These are phyloP conservation scores for Irpex rosettiformis DNA, from an alignment of 1,284 basidiomycete genomes.

Conservation along the genomic window DNA sequence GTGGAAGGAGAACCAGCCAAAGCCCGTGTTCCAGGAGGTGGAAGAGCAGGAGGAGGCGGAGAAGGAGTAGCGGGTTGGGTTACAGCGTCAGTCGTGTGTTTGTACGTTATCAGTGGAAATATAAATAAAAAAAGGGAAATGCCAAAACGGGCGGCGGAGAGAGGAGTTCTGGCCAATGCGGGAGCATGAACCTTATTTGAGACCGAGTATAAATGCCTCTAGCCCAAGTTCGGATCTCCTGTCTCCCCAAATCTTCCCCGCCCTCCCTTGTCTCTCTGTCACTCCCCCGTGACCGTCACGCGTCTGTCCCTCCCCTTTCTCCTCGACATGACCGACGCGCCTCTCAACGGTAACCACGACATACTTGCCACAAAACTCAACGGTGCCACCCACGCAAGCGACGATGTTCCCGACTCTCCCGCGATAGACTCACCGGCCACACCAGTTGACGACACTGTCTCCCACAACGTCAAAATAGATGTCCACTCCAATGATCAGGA, in stretches of 20 bases:
- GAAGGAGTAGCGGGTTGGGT: conserved; percentile 22
- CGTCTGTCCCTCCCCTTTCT: conserved; percentile 22
- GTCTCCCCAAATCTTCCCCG: conserved; percentile 67
- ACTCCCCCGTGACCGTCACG: conserved; percentile 40
- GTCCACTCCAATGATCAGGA: conserved; percentile 50
- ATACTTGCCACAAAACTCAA: conserved; percentile 43
- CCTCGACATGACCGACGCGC: conserved; percentile 31
- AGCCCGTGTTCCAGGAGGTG: conserved; percentile 65
- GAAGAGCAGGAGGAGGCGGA: conserved; percentile 50
- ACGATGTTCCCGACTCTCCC: conserved; percentile 36
- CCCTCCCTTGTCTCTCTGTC: conserved; percentile 27
- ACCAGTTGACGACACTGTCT: conserved; percentile 45
- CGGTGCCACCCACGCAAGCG: conserved; percentile 21
- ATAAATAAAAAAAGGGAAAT: conserved; percentile 8
- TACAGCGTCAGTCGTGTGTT: background rate
- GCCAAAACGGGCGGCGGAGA: conserved; percentile 11
- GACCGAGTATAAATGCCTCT: conserved; percentile 71
- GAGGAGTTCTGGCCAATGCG: conserved; percentile 45
- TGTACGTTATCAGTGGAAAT: conserved; percentile 10
- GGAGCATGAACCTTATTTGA: conserved; percentile 80
- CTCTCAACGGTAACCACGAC: conserved; percentile 26
- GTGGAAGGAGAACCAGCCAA: conserved; percentile 78
- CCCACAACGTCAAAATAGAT: conserved; percentile 56
- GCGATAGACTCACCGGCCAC: conserved; percentile 57
- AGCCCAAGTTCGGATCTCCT: conserved; percentile 63